These are phyloP conservation scores for Cyclotella cryptica DNA, from an alignment of 108 stramenopile genomes.

Conservation along the genomic window DNA sequence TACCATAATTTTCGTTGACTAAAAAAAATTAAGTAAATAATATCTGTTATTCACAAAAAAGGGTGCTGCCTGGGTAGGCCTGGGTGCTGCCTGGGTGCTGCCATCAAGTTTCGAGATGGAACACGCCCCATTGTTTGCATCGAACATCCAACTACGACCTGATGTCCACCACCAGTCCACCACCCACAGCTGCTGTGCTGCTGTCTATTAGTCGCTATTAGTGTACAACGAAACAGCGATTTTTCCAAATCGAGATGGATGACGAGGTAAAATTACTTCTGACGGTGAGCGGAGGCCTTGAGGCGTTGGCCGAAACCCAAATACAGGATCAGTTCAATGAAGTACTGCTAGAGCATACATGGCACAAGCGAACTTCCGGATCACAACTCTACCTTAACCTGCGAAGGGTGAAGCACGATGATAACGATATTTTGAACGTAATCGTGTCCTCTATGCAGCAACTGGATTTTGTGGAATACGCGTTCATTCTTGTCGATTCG, in stretches of 20 bases:
- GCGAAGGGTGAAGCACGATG: background rate
- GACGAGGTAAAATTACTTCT: constrained; percentile 6
- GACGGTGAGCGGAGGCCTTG: constrained; percentile 57
- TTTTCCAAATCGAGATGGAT: background rate
- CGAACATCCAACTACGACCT: too few species aligned
- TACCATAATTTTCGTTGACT: too few species aligned
- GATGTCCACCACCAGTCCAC: too few species aligned
- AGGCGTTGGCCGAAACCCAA: constrained; percentile 51
- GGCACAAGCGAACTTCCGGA: constrained; percentile 46
- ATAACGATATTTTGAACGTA: background rate
- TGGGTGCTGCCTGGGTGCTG: too few species aligned
- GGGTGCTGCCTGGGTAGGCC: too few species aligned
- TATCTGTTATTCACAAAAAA: too few species aligned
- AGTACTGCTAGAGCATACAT: constrained; percentile 5
- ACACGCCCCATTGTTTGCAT: too few species aligned
- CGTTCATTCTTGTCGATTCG: constrained; percentile 28
- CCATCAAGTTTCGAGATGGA: too few species aligned
- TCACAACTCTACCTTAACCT: constrained; percentile 40
- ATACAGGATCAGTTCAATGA: background rate
- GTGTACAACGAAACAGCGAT: too few species aligned
- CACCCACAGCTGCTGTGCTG: too few species aligned
- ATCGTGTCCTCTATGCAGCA: background rate
- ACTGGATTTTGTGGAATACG: constrained; percentile 54
- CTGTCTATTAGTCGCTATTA: too few species aligned
- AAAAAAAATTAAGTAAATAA: too few species aligned